Evolutionary conservation across 768 basidiomycete species (phyloP).

Genomic region (Lactifluus volemus): DNA sequence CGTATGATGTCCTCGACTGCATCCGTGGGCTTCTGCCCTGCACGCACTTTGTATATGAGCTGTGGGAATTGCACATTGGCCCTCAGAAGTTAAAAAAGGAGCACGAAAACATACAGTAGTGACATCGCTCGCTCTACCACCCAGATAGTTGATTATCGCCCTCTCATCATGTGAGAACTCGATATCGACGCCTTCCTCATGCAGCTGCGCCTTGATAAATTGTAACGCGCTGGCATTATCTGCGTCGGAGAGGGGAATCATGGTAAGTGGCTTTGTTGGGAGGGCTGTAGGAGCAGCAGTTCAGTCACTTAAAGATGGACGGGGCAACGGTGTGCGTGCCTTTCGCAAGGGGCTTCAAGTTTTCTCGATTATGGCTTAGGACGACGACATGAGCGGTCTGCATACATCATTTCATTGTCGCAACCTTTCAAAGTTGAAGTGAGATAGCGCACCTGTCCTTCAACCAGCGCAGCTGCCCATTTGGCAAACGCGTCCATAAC

Average conservation of each 20-base stretch:
- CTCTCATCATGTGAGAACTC: conserved; percentile 49
- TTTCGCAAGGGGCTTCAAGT: conserved; percentile 75
- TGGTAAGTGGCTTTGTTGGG: conserved; percentile 72
- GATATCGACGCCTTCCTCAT: conserved; percentile 43
- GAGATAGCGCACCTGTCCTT: conserved; percentile 52
- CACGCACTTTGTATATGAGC: conserved; percentile 81
- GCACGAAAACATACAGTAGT: conserved; percentile 52
- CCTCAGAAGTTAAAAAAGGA: background rate
- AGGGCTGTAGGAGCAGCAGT: conserved; percentile 42
- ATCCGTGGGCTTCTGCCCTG: conserved; percentile 60
- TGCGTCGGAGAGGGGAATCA: conserved; percentile 78
- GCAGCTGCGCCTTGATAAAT: conserved; percentile 74
- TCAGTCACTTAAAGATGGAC: background rate
- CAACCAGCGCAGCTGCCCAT: conserved; percentile 78
- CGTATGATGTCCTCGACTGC: conserved; percentile 87
- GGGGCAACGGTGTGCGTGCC: conserved; percentile 33
- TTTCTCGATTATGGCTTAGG: conserved; percentile 82
- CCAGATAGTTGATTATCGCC: conserved; percentile 60
- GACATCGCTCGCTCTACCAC: conserved; percentile 86
- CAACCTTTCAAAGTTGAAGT: background rate
- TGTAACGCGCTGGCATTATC: conserved; percentile 69
- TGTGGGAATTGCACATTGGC: conserved; percentile 23
- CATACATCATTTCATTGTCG: background rate
- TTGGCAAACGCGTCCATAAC: conserved; percentile 65
- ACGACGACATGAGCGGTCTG: conserved; percentile 90